Percentiles rank a stretch among this genome's conserved stretches.
These are phyloP conservation scores for Mortierella sp. DNA, from an alignment of 371 early-diverging fungal species.

Conservation along the genomic window DNA sequence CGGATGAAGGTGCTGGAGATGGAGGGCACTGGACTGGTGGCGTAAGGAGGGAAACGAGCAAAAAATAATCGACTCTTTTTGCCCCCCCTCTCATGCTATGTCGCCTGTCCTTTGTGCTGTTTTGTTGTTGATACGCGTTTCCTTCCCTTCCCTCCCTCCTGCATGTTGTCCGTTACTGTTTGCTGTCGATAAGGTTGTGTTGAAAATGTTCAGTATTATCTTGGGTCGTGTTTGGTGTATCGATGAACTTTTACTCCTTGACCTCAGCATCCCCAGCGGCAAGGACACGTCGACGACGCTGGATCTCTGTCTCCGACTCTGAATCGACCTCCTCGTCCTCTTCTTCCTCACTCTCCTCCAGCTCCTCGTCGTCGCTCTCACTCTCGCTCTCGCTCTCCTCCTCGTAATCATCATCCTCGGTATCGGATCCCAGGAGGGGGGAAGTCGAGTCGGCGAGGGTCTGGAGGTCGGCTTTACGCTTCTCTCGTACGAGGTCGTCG, in stretches of 20 bases:
- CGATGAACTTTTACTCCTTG: conserved; percentile 48
- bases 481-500: conserved; percentile 24
- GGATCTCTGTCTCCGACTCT: conserved; percentile 18
- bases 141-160: neutral
- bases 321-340: conserved; percentile 9
- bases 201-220: neutral
- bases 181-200: neutral
- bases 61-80: too few species aligned
- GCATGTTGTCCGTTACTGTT: neutral
- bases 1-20: too few species aligned
- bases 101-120: too few species aligned
- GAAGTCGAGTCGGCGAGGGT: conserved; percentile 26
- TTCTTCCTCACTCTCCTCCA: conserved; percentile 16
- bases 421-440: conserved; percentile 32
- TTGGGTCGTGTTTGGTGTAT: neutral
- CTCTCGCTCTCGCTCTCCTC: conserved; percentile 21
- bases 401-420: conserved; percentile 55
- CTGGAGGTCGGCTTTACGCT: conserved; percentile 35
- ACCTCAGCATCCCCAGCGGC: conserved; percentile 30
- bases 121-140: too few species aligned
- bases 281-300: conserved; percentile 33
- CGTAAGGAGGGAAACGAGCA: too few species aligned
- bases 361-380: conserved; percentile 21
- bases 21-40: too few species aligned
- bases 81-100: too few species aligned